Base-by-base conservation (phyloP, 169 alveolate species). In the Cryptosporidium parvum region DNA sequence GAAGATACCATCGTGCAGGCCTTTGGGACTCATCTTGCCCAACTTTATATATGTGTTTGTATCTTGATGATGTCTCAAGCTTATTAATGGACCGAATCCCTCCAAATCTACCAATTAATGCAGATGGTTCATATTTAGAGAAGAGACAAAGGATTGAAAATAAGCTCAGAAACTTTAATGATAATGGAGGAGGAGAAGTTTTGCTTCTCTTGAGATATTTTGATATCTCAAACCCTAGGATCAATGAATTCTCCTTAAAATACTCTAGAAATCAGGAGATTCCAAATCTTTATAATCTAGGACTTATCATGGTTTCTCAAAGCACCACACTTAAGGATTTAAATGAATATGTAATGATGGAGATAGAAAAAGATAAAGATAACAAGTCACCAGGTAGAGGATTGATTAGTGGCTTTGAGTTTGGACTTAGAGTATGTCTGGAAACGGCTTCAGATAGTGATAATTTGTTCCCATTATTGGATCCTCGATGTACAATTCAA, bases 11-110 rank as follows among this genome's bases (percentile, higher is more conserved):
- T 51, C 69, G 89, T 42, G 89, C 52, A 31, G 89, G 89, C 44
- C 61, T 80, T 18, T 80, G 89, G 89, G 89, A 80, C 39, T 80
- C 89, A 18, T 80, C 89, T 29, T 80, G 89, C 18, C 89, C 89
- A 2, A 80, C 89, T 10, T 31, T 80, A 33, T 80, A 62, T 31
- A 80, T 80, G 89, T 80, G 89, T 10, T 35, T 80, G 44, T 80
- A 62, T 18, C 12, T 65, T n/a, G 80, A 73, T 23, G 58, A 37
- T 23, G 29, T 45, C 35, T 44, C 75, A 23, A 48, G 35, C 51
- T 44, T 37, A 8, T 14, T 62, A 14, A 65, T 39, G 2, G 73
- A 65, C n/a, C 35, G 75, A n/a, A 65, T 45, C 16, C 48, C 42
- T 33, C 69, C 89, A 23, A 18, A 21, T 26, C n/a, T 31, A n/a